Evolutionary conservation across 495 filamentous ascomycete species (phyloP).

Genomic region (Aspergillus diversus): DNA sequence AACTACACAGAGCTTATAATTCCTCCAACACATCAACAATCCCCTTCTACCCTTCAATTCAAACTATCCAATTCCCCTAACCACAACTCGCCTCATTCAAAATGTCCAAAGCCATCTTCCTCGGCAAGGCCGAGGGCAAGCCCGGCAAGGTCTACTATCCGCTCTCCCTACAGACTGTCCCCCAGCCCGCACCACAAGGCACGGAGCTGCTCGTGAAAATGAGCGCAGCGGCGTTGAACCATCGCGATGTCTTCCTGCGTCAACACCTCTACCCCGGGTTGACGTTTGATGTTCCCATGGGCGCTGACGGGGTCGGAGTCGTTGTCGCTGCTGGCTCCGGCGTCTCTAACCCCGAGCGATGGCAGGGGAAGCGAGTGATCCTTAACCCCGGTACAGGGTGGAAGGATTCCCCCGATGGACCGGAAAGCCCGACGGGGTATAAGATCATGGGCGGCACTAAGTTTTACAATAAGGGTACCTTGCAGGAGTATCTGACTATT

Average conservation of each 20-base stretch:
- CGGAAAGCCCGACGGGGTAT: conserved; percentile 65
- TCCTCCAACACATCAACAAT: not conserved
- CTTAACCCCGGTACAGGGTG: conserved; percentile 77
- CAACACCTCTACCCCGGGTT: conserved; percentile 87
- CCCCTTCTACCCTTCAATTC: not conserved
- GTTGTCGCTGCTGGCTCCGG: conserved; percentile 65
- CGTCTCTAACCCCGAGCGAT: conserved; percentile 48
- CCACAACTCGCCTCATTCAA: conserved; percentile 16
- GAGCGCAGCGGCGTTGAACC: conserved; percentile 81
- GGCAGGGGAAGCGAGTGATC: conserved; percentile 70
- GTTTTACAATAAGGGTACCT: conserved; percentile 64
- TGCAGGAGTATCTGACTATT: conserved; percentile 71
- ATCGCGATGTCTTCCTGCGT: conserved; percentile 89
- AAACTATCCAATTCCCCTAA: not conserved
- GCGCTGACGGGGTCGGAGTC: conserved; percentile 76
- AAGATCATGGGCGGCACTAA: conserved; percentile 74
- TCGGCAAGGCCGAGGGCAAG: conserved; percentile 56
- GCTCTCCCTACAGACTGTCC: conserved; percentile 61
- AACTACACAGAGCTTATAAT: not conserved
- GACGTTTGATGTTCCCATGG: conserved; percentile 73
- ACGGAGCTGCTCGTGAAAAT: conserved; percentile 70
- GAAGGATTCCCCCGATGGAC: conserved; percentile 68
- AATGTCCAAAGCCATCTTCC: conserved; percentile 59
- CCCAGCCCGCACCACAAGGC: conserved; percentile 62
- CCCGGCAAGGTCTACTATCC: conserved; percentile 78